phyloP scores from a whole-genome alignment of 148 eudicot genomes.

The Pouteria glomerata region DNA sequence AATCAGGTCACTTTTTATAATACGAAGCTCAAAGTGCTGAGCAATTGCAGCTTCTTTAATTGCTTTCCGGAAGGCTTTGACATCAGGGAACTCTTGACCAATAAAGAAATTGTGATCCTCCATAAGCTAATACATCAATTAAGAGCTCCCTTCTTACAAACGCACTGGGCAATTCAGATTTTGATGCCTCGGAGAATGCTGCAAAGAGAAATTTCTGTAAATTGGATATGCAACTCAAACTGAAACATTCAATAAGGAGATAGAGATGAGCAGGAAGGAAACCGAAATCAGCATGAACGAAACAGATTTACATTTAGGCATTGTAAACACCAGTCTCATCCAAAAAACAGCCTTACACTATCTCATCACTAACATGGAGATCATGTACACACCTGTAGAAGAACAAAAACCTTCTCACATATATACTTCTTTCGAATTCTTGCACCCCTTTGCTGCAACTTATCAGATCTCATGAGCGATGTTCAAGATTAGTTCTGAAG shows the following conservation, averaged over 20 bases:
- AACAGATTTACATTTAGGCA: background rate
- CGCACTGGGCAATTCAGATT: background rate
- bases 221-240: background rate
- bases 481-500: no score
- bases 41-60: conserved; percentile 69
- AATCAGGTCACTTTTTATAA: conserved; percentile 50
- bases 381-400: no score
- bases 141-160: background rate
- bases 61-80: conserved; percentile 51
- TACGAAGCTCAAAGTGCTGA: conserved; percentile 61
- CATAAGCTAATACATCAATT: conserved; percentile 19
- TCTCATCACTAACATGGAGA: background rate
- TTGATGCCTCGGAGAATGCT: background rate
- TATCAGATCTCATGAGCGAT: no score
- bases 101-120: conserved; percentile 35
- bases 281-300: conserved; percentile 10
- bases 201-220: background rate
- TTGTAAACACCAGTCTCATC: background rate
- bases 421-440: no score
- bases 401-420: no score
- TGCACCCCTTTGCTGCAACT: no score
- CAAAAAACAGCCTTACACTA: background rate
- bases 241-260: background rate
- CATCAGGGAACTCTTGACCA: conserved; percentile 66
- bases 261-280: background rate